Conservation (phyloP, 2,329 filamentous ascomycete species). For the Exophiala viscosa region DNA sequence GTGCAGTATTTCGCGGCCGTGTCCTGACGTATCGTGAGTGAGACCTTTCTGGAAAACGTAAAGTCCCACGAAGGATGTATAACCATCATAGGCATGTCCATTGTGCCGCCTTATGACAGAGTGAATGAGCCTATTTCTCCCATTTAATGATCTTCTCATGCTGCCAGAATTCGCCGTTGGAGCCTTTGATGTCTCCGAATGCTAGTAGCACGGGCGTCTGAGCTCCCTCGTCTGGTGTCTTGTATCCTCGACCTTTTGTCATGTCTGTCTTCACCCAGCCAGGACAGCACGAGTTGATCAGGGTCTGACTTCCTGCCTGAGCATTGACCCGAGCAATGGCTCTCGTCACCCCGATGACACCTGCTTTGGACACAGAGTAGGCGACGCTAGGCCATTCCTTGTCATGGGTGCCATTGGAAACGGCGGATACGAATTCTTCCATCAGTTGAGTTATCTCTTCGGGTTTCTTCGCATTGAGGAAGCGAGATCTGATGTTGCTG, state of each 20-base stretch:
- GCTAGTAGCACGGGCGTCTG: conserved; percentile 44
- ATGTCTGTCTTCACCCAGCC: conserved; percentile 49
- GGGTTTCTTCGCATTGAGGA: conserved; percentile 40
- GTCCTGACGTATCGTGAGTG: no score
- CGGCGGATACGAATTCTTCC: conserved; percentile 47
- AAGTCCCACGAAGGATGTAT: no score
- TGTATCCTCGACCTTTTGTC: conserved; percentile 40
- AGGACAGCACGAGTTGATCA: conserved; percentile 44
- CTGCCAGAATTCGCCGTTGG: conserved; percentile 40
- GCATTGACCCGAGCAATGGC: conserved; percentile 36
- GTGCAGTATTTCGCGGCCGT: no score
- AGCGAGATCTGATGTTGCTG: conserved; percentile 39
- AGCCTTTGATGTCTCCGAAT: conserved; percentile 37
- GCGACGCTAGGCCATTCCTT: conserved; percentile 49
- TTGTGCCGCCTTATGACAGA: neutral
- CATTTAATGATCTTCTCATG: conserved; percentile 33
- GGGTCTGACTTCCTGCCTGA: conserved; percentile 32
- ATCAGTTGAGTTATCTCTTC: conserved; percentile 47
- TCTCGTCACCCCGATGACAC: conserved; percentile 41
- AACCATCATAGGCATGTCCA: no score
- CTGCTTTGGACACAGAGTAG: conserved; percentile 48
- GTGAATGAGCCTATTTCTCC: neutral
- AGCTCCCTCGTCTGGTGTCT: conserved; percentile 44
- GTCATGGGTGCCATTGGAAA: conserved; percentile 45
- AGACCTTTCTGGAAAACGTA: no score